Percentiles rank a stretch among this genome's conserved stretches.
phyloP scores from a whole-genome alignment of 371 early-diverging fungal genomes.

The Gilbertella persicaria region DNA sequence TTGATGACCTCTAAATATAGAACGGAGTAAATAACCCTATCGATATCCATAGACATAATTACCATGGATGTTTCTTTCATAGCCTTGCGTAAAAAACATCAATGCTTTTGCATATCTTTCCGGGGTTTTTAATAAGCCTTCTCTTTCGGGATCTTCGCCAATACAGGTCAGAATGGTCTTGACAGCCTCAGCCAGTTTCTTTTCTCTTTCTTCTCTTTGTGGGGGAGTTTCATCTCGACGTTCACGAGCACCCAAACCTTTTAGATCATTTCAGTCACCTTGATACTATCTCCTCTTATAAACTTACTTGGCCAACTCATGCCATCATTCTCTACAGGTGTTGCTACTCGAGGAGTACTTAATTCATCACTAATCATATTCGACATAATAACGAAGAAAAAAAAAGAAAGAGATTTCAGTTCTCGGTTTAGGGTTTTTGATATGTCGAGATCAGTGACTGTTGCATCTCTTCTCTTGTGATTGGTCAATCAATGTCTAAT shows the following conservation, averaged over 20 bases:
- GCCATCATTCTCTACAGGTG: constrained; percentile 47
- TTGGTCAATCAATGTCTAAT: neutral
- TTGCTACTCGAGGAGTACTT: constrained; percentile 22
- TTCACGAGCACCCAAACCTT: constrained; percentile 69
- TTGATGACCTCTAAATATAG: constrained; percentile 73
- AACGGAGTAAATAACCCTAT: neutral
- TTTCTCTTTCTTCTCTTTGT: constrained; percentile 66
- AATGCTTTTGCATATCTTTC: constrained; percentile 97
- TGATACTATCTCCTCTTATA: neutral
- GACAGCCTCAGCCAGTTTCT: constrained; percentile 85
- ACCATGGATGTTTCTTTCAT: constrained; percentile 85
- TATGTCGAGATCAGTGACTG: neutral
- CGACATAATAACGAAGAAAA: constrained; percentile 9
- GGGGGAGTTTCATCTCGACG: constrained; percentile 79
- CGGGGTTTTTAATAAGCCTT: constrained; percentile 95
- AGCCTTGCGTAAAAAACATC: constrained; percentile 96
- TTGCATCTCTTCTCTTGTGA: neutral
- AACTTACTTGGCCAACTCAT: constrained; percentile 57
- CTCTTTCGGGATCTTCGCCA: constrained; percentile 95
- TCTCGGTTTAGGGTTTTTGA: constrained; percentile 1
- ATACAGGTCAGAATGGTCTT: constrained; percentile 87
- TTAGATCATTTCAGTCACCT: neutral
- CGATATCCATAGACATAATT: constrained; percentile 13
- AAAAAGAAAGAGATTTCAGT: constrained; percentile 10
- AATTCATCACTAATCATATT: constrained; percentile 8